These are phyloP conservation scores for Kwoniella bestiolae DNA, from an alignment of 768 basidiomycete species.

Conservation along the genomic window DNA sequence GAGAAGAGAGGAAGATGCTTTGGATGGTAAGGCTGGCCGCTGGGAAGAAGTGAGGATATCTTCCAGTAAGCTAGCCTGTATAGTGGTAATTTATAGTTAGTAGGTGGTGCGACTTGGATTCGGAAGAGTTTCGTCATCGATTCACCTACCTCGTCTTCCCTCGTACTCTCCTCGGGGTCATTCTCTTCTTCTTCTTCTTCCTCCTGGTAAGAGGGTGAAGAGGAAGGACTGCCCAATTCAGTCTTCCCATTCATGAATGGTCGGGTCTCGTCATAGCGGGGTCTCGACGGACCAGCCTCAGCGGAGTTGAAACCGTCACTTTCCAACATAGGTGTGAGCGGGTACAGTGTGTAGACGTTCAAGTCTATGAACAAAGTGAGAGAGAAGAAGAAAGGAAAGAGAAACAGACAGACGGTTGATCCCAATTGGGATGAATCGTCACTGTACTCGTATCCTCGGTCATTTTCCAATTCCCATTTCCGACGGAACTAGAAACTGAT, in stretches of 20 bases:
- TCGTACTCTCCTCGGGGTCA: slow-evolving; percentile 12
- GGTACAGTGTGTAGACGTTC: background rate
- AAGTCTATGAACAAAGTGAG: background rate
- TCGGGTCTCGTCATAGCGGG: background rate
- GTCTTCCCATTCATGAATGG: background rate
- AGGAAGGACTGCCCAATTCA: too few species aligned
- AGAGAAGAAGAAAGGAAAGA: background rate
- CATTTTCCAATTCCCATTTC: background rate
- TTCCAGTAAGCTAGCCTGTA: slow-evolving; percentile 26
- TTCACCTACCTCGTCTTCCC: slow-evolving; percentile 13
- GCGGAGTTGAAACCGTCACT: slow-evolving; percentile 17
- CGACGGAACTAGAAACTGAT: slow-evolving; percentile 4
- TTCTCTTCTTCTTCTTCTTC: slow-evolving; percentile 2
- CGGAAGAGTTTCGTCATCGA: too few species aligned
- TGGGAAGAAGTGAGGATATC: slow-evolving; percentile 13
- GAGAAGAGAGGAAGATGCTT: slow-evolving; percentile 17
- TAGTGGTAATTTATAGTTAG: background rate
- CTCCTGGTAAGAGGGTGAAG: background rate
- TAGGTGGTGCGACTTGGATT: too few species aligned
- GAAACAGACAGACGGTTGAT: background rate
- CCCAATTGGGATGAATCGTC: background rate
- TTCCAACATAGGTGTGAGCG: slow-evolving; percentile 17
- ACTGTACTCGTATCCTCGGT: too few species aligned
- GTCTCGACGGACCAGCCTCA: slow-evolving; percentile 32
- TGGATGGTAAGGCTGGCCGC: slow-evolving; percentile 3